These are phyloP conservation scores for Mycogone perniciosa DNA, from an alignment of 2,329 filamentous ascomycete genomes.

Conservation along the genomic window DNA sequence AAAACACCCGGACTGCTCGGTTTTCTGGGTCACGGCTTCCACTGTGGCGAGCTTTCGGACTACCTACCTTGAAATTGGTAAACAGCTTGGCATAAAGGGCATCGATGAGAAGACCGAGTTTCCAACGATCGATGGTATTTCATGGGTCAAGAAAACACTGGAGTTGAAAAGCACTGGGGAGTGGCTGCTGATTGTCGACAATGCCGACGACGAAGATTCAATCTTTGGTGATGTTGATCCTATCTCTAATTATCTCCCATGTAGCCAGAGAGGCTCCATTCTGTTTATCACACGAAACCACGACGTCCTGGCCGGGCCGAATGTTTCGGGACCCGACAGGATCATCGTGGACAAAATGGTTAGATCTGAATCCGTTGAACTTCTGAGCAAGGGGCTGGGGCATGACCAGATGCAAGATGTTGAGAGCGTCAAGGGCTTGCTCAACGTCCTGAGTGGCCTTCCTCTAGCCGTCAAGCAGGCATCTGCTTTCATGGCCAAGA, in stretches of 20 bases:
- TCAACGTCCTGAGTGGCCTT: constrained; percentile 25
- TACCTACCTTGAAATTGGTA: constrained; percentile 28
- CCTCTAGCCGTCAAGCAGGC: constrained; percentile 32
- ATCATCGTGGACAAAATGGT: constrained; percentile 19
- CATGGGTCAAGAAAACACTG: constrained; percentile 29
- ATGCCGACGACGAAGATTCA: constrained; percentile 31
- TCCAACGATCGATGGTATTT: constrained; percentile 26
- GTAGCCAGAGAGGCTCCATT: constrained; percentile 11
- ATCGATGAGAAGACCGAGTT: constrained; percentile 20
- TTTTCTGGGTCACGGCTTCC: constrained; percentile 33
- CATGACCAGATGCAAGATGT: constrained; percentile 12
- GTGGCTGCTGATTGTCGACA: constrained; percentile 40
- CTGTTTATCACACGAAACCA: constrained; percentile 13
- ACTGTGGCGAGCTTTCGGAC: constrained; percentile 25
- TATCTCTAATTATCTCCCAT: constrained; percentile 3
- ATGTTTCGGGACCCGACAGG: constrained; percentile 8
- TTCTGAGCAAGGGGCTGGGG: constrained; percentile 17
- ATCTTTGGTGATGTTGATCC: constrained; percentile 17
- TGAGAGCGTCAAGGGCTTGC: constrained; percentile 16
- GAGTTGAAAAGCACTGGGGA: constrained; percentile 17
- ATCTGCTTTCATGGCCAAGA: constrained; percentile 29
- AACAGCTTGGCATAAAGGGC: constrained; percentile 20
- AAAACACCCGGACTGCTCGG: constrained; percentile 5
- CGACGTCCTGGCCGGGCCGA: constrained; percentile 6
- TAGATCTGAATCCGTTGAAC: constrained; percentile 15